A percentile compares a stretch with the other conserved stretches of the same genome.
Conservation (phyloP, 371 early-diverging fungal genomes). For the Apophysomyces sp. region DNA sequence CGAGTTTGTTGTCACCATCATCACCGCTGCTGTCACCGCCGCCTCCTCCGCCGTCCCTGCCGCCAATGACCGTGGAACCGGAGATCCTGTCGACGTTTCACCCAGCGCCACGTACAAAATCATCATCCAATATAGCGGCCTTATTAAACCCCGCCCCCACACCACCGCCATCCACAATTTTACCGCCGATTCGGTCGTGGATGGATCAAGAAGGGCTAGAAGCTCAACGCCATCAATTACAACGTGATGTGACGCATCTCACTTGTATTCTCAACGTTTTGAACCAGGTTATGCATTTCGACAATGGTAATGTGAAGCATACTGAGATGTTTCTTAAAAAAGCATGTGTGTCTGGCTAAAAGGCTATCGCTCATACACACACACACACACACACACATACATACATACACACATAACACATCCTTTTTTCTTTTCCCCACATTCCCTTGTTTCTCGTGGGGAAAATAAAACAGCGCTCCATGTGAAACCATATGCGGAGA, state of each 20-base stretch:
- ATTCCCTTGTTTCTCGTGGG: slow-evolving; percentile 4
- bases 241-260: background rate
- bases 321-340: too few species aligned
- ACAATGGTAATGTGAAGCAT: background rate
- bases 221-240: background rate
- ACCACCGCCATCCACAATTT: background rate
- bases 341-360: background rate
- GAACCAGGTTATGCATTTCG: background rate
- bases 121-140: slow-evolving; percentile 2
- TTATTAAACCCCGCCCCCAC: slow-evolving; percentile 2
- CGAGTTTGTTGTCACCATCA: background rate
- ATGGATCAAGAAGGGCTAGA: background rate
- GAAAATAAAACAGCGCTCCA: slow-evolving; percentile 1
- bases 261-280: background rate
- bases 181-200: background rate
- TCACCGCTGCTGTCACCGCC: background rate
- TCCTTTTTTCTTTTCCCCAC: background rate
- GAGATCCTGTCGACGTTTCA: background rate
- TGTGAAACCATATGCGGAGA: slow-evolving; percentile 4
- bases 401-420: too few species aligned
- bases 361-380: too few species aligned
- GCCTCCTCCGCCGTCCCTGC: too few species aligned
- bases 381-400: too few species aligned
- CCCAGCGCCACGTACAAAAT: background rate
- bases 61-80: slow-evolving; percentile 1